A percentile compares a stretch with the other conserved stretches of the same genome.
Evolutionary conservation across 2,329 filamentous ascomycete genomes (phyloP).

Genomic region (Trichoderma oligosporum): DNA sequence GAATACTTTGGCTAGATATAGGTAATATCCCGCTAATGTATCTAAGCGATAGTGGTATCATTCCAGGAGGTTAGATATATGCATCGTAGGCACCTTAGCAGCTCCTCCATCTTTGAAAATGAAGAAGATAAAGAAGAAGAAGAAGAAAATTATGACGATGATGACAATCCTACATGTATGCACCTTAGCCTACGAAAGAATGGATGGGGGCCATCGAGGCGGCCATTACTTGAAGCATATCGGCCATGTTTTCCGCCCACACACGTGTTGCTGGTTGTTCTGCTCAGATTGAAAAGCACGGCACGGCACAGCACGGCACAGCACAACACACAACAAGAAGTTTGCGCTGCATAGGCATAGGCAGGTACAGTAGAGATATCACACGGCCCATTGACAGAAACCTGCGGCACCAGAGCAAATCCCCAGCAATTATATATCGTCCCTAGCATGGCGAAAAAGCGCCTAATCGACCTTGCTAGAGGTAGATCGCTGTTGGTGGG

Average conservation of each 20-base stretch:
- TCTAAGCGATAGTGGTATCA: too few species aligned
- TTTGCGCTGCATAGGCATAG: neutral
- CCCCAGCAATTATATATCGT: too few species aligned
- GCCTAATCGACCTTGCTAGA: neutral
- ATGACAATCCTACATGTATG: too few species aligned
- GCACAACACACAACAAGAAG: slow-evolving; percentile 4
- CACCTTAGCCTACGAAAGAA: neutral
- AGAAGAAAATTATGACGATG: too few species aligned
- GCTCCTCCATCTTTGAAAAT: too few species aligned
- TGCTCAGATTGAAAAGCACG: neutral
- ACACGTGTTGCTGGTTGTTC: neutral
- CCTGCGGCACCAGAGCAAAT: too few species aligned
- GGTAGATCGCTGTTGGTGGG: neutral
- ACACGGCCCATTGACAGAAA: neutral
- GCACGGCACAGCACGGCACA: neutral
- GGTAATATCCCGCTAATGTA: too few species aligned
- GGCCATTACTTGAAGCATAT: neutral
- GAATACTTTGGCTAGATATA: too few species aligned
- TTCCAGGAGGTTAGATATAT: too few species aligned
- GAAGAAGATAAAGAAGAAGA: too few species aligned
- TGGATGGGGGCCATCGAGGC: neutral
- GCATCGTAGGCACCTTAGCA: too few species aligned
- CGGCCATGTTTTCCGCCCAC: neutral
- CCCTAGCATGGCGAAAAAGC: neutral
- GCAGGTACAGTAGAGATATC: neutral